Base-by-base conservation (phyloP, 345 rosid species). In the Crucihimalaya himalaica region DNA sequence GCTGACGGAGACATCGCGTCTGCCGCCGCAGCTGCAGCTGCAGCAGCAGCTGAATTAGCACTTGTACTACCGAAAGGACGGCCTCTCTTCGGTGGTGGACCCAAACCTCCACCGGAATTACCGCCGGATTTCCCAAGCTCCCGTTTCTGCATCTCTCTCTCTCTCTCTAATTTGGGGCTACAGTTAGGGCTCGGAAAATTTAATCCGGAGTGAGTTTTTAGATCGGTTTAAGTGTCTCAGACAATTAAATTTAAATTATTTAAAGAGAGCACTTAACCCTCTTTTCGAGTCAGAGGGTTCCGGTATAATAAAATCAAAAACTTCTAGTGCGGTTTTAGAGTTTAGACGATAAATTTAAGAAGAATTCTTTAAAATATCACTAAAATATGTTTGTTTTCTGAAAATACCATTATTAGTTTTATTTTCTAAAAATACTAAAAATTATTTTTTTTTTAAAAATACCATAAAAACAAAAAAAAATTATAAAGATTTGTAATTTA, bases 51-150 rank as follows among this genome's bases (percentile, higher is more conserved):
- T 6, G 81, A 77, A 43, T 77, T 77, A 7, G 81, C 77, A 51
- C 73, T 74, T 4, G 88, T 83, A 82, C 97, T 89, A 16, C 99
- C 97, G 60, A 89, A 86, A 0, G 99, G 97, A 0, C 97, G 97
- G 61, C 99, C 97, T 73, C 97, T 80, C 82, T 92, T 92, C 14
- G 93, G 66, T 8, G 89, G 71, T 14, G 92, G 87, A 12, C 88
- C 82, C 60, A 88, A 71, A 23, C 79, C 63, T 73, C 93, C 93
- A 39, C 93, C 91, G 40, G 84, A 86, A 39, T 85, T 72, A 60
- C 89, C 87, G 21, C 86, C 92, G 76, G 89, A 71, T 84, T 92
- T 92, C 74, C 78, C 81, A 78, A 66, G 87, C 43, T 92, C 99
- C 66, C 96, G 66, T 90, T 95, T 95, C 84, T 92, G 97, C 99